A percentile compares a stretch with the other conserved stretches of the same genome.
Evolutionary conservation across 768 basidiomycete genomes (phyloP).

Genomic region (Suillus sp.): DNA sequence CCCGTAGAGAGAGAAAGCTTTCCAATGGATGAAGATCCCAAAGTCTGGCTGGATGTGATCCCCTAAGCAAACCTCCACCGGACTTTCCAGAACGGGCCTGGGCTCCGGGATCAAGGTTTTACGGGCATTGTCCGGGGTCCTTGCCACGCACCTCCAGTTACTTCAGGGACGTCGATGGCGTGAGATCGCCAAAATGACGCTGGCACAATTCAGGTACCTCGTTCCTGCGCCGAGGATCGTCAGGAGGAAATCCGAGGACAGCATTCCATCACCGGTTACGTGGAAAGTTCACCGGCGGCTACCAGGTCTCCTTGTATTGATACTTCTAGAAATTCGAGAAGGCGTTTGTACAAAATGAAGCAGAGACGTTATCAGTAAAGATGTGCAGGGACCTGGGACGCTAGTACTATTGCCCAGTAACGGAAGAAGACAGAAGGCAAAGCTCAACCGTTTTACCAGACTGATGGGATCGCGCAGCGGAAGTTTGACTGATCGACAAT

Average conservation of each 20-base stretch:
- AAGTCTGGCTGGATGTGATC: neutral
- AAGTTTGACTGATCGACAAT: conserved; percentile 1
- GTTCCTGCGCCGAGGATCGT: conserved; percentile 29
- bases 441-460: conserved; percentile 6
- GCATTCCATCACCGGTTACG: conserved; percentile 18
- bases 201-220: conserved; percentile 24
- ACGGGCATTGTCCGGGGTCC: conserved; percentile 4
- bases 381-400: conserved; percentile 11
- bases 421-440: conserved; percentile 4
- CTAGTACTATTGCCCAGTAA: neutral
- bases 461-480: neutral
- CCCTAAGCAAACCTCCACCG: neutral
- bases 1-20: neutral
- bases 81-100: neutral
- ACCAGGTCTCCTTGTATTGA: conserved; percentile 11
- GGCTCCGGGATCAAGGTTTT: conserved; percentile 1
- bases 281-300: conserved; percentile 13
- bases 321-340: conserved; percentile 23
- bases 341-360: conserved; percentile 7
- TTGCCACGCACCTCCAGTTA: neutral
- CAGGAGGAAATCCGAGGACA: conserved; percentile 33
- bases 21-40: neutral
- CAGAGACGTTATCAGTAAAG: conserved; percentile 4
- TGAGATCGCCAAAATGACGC: conserved; percentile 26
- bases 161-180: conserved; percentile 30